Conservation (phyloP, 805 yeast species). For the Suhomyces sp. region DNA sequence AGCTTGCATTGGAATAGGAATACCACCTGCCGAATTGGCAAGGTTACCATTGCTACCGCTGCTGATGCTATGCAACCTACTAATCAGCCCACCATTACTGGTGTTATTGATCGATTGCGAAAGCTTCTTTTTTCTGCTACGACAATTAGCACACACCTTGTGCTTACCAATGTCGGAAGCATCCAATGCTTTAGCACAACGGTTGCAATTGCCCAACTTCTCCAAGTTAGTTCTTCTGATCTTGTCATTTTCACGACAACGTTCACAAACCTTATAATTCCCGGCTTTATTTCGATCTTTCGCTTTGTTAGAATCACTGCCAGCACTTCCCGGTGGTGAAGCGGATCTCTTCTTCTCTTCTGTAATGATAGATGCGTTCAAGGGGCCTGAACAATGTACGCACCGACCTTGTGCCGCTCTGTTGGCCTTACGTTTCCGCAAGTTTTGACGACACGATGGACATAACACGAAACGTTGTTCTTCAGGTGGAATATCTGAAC, state of each 20-base stretch:
- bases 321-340: constrained; percentile 5
- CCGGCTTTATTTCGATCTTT: constrained; percentile 22
- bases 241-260: constrained; percentile 64
- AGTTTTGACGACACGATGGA: constrained; percentile 54
- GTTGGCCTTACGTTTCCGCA: constrained; percentile 55
- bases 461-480: constrained; percentile 57
- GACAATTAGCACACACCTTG: constrained; percentile 56
- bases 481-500: constrained; percentile 50
- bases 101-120: constrained; percentile 12
- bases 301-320: constrained; percentile 14
- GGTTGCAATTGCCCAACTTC: constrained; percentile 57
- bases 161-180: constrained; percentile 48
- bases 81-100: constrained; percentile 6
- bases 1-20: constrained; percentile 3
- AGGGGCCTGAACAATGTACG: constrained; percentile 66
- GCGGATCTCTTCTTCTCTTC: constrained; percentile 20
- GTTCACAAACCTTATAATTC: constrained; percentile 60
- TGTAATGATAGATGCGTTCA: constrained; percentile 39
- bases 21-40: background rate
- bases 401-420: constrained; percentile 65
- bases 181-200: constrained; percentile 55
- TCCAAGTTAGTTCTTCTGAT: constrained; percentile 56
- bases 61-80: constrained; percentile 5
- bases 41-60: background rate
- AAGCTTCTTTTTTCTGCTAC: constrained; percentile 51